Percentiles rank a stretch among this genome's conserved stretches.
Evolutionary conservation across 257 asterid genomes (phyloP).

Genomic region (Solanum ahanhuiri): DNA sequence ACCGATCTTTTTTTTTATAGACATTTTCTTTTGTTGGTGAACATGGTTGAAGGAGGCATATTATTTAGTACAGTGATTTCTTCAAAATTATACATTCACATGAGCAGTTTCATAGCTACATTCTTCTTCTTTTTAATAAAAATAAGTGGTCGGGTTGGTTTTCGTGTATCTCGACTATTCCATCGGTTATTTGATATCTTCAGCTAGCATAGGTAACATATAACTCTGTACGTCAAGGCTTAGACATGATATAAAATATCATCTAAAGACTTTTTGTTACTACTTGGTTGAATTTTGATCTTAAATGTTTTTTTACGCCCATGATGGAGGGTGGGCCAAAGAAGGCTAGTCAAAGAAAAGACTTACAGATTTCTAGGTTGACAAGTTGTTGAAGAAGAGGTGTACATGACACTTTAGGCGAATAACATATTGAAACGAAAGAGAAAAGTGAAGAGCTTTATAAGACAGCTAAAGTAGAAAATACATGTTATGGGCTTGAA

Average conservation of each 20-base stretch:
- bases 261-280: neutral
- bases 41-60: neutral
- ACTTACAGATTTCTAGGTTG: neutral
- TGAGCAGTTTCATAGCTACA: neutral
- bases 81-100: neutral
- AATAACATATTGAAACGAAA: accelerated
- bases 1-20: neutral
- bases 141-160: neutral
- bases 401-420: neutral
- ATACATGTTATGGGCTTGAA: too few species aligned
- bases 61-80: neutral
- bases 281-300: neutral
- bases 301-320: neutral
- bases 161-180: neutral
- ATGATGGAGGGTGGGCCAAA: neutral
- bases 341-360: neutral
- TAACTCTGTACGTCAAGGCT: neutral
- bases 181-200: neutral
- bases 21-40: neutral
- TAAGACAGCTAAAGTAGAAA: neutral
- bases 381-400: neutral
- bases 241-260: neutral
- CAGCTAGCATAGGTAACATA: neutral
- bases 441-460: neutral
- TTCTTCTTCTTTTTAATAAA: neutral